A percentile compares a stretch with the other conserved stretches of the same genome.
Evolutionary conservation across 2,329 filamentous ascomycete genomes (phyloP).

Genomic region (Rhexocercosporidium sp.): DNA sequence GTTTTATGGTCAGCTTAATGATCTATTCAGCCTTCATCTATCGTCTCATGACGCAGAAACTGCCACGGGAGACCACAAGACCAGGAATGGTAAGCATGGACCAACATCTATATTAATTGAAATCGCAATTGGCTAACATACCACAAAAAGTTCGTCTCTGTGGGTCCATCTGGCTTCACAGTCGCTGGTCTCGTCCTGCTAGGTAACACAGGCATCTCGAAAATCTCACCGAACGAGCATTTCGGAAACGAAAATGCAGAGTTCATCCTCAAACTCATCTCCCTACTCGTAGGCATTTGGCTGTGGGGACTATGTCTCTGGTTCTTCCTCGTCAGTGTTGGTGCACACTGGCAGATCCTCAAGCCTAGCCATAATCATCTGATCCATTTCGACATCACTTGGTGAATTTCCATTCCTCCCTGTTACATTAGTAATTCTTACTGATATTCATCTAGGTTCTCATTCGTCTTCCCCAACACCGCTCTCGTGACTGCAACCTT

Average conservation of each 20-base stretch:
- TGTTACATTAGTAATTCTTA: slow-evolving; percentile 23
- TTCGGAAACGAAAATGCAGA: slow-evolving; percentile 49
- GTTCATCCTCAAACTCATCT: slow-evolving; percentile 53
- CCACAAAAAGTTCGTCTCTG: slow-evolving; percentile 69
- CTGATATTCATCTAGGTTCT: slow-evolving; percentile 66
- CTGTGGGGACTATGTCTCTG: slow-evolving; percentile 83
- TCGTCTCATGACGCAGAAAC: slow-evolving; percentile 85
- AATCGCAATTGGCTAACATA: slow-evolving; percentile 13
- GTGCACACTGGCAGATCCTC: slow-evolving; percentile 73
- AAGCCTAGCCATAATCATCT: slow-evolving; percentile 52
- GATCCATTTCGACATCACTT: slow-evolving; percentile 82
- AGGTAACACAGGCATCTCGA: slow-evolving; percentile 29
- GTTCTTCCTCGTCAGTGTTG: slow-evolving; percentile 83
- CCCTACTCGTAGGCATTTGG: slow-evolving; percentile 73
- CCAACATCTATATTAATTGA: not conserved
- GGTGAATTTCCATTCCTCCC: slow-evolving; percentile 61
- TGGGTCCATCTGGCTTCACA: slow-evolving; percentile 70
- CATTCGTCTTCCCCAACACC: slow-evolving; percentile 60
- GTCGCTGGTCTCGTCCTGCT: slow-evolving; percentile 59
- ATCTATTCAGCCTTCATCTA: slow-evolving; percentile 86
- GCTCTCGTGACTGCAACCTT: slow-evolving; percentile 69
- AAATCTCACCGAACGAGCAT: slow-evolving; percentile 51
- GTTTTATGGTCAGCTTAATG: slow-evolving; percentile 69
- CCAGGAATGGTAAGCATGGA: slow-evolving; percentile 67
- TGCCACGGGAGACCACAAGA: slow-evolving; percentile 75